A percentile compares a stretch with the other conserved stretches of the same genome.
phyloP scores from a whole-genome alignment of 2,329 filamentous ascomycete genomes.

The Fusarium temperatum region DNA sequence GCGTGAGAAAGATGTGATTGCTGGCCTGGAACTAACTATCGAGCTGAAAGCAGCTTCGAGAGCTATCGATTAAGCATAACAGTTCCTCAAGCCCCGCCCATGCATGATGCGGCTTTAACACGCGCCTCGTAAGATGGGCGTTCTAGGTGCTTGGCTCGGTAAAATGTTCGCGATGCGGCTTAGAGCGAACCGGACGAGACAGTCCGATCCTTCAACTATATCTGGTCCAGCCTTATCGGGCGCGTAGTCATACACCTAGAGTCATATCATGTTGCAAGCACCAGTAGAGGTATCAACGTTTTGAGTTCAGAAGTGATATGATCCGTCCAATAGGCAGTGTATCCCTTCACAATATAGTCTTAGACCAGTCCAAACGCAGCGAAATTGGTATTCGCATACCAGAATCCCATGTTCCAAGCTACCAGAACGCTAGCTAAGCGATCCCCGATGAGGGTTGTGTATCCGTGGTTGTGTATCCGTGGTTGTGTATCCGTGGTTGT shows the following conservation, averaged over 20 bases:
- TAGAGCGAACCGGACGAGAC: neutral
- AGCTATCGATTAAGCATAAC: neutral
- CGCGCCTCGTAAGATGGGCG: neutral
- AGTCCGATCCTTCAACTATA: neutral
- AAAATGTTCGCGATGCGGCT: neutral
- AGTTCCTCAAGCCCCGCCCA: neutral
- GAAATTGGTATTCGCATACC: neutral
- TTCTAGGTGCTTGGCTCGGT: neutral
- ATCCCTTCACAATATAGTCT: neutral
- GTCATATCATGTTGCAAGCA: neutral
- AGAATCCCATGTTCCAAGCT: neutral
- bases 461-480: neutral
- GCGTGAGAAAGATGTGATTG: neutral
- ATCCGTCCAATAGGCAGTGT: neutral
- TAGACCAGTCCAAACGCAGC: neutral
- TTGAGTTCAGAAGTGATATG: neutral
- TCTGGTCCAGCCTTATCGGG: neutral
- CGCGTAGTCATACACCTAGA: neutral
- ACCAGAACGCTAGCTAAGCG: neutral
- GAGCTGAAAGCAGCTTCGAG: neutral
- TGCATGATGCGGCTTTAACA: neutral
- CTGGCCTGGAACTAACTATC: neutral
- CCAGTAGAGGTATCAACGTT: neutral
- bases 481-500: neutral
- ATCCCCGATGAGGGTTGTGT: neutral